Evolutionary conservation across 1,284 basidiomycete genomes (phyloP).

Genomic region (Ganoderma resinaceum): DNA sequence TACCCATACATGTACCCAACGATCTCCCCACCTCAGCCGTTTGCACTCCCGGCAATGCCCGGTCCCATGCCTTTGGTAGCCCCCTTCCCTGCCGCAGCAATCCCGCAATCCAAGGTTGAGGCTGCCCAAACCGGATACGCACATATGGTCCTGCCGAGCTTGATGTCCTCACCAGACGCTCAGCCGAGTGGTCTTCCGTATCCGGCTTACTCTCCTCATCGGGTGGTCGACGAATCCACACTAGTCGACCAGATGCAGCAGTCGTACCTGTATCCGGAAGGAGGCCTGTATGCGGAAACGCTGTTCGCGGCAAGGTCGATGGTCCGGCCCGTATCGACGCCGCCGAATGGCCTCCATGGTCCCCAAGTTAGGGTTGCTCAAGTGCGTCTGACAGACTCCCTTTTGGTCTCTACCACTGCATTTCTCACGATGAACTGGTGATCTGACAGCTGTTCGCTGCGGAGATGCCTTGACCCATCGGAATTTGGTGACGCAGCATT

Average conservation of each 20-base stretch:
- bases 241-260: conserved; percentile 20
- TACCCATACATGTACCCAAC: conserved; percentile 25
- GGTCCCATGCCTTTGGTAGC: conserved; percentile 2
- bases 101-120: conserved; percentile 4
- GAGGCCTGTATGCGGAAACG: conserved; percentile 9
- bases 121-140: conserved; percentile 1
- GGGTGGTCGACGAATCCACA: conserved; percentile 28
- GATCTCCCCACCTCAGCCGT: conserved; percentile 22
- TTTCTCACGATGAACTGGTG: background rate
- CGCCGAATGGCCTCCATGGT: conserved; percentile 25
- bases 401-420: background rate
- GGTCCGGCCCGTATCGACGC: conserved; percentile 34
- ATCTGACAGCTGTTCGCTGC: conserved; percentile 33
- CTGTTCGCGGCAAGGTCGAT: conserved; percentile 20
- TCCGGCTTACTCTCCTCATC: conserved; percentile 24
- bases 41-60: conserved; percentile 20
- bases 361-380: conserved; percentile 18
- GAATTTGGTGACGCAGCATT: background rate
- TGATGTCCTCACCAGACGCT: conserved; percentile 12
- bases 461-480: conserved; percentile 31
- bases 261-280: conserved; percentile 6
- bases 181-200: conserved; percentile 14
- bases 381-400: conserved; percentile 22
- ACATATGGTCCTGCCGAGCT: conserved; percentile 4
- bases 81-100: background rate